Conservation (phyloP, 2,329 filamentous ascomycete species). For the Fusarium poae region DNA sequence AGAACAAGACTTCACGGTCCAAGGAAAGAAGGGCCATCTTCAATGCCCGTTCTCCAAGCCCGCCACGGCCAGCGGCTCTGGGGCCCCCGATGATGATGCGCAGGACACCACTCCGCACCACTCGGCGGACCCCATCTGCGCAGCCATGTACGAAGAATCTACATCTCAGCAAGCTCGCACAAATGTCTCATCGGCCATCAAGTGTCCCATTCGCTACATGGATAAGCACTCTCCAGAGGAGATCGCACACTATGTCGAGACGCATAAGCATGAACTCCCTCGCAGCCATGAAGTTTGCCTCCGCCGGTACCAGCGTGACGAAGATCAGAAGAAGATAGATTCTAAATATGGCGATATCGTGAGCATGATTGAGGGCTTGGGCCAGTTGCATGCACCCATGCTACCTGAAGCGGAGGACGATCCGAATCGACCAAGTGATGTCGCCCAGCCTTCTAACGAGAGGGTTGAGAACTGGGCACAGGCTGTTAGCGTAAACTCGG, state of each 20-base stretch:
- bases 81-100: constrained; percentile 46
- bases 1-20: constrained; percentile 91
- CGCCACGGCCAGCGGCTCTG: constrained; percentile 51
- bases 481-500: constrained; percentile 71
- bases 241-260: constrained; percentile 92
- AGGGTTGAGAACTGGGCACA: constrained; percentile 90
- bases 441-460: constrained; percentile 70
- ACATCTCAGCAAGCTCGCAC: constrained; percentile 64
- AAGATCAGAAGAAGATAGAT: constrained; percentile 87
- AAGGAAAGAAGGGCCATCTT: constrained; percentile 82
- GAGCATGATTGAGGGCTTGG: constrained; percentile 93
- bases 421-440: constrained; percentile 57
- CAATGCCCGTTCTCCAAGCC: constrained; percentile 81
- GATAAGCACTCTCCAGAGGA: constrained; percentile 94
- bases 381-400: constrained; percentile 89
- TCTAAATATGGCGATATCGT: constrained; percentile 93
- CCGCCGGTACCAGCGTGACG: constrained; percentile 87
- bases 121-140: constrained; percentile 72
- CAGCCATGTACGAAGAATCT: constrained; percentile 72
- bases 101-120: constrained; percentile 62
- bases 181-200: constrained; percentile 66
- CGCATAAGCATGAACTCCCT: constrained; percentile 93
- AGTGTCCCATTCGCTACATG: constrained; percentile 92
- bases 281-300: constrained; percentile 95
- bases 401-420: constrained; percentile 71